Evolutionary conservation across 2,329 filamentous ascomycete species (phyloP).

Genomic region (Rhinocladiella similis): DNA sequence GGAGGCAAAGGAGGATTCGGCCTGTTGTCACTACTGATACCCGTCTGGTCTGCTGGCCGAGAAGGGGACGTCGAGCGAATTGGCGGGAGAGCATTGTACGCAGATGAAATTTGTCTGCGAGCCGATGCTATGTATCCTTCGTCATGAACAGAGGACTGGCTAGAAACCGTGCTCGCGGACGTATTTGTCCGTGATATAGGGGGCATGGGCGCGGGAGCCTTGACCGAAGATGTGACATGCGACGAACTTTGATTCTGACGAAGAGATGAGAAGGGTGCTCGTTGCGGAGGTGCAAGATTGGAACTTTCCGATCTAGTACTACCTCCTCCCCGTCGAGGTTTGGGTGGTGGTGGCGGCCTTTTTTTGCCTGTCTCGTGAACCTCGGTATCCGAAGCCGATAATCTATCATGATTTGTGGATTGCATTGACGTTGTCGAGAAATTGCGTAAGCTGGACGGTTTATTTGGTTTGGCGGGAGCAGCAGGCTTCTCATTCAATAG

Average conservation of each 20-base stretch:
- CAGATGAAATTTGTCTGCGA: conserved; percentile 23
- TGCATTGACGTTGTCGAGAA: conserved; percentile 28
- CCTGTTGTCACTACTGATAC: conserved; percentile 28
- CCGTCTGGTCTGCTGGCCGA: conserved; percentile 29
- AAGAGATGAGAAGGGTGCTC: conserved; percentile 32
- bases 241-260: conserved; percentile 27
- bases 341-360: conserved; percentile 40
- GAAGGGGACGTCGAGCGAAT: conserved; percentile 27
- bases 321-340: conserved; percentile 34
- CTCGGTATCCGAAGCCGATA: conserved; percentile 17
- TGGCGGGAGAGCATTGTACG: conserved; percentile 31
- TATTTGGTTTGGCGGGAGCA: conserved; percentile 45
- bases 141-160: conserved; percentile 13
- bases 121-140: conserved; percentile 30
- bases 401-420: conserved; percentile 17
- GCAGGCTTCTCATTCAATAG: conserved; percentile 23
- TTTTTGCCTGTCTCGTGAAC: conserved; percentile 25
- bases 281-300: conserved; percentile 19
- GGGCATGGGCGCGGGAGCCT: conserved; percentile 6
- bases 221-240: conserved; percentile 4
- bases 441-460: conserved; percentile 44
- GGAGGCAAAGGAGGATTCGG: conserved; percentile 34
- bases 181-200: conserved; percentile 24
- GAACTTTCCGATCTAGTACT: conserved; percentile 1
- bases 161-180: conserved; percentile 12